A percentile compares a stretch with the other conserved stretches of the same genome.
phyloP scores from a whole-genome alignment of 1,139 yeast species.

The Sugiyamaella novakii region DNA sequence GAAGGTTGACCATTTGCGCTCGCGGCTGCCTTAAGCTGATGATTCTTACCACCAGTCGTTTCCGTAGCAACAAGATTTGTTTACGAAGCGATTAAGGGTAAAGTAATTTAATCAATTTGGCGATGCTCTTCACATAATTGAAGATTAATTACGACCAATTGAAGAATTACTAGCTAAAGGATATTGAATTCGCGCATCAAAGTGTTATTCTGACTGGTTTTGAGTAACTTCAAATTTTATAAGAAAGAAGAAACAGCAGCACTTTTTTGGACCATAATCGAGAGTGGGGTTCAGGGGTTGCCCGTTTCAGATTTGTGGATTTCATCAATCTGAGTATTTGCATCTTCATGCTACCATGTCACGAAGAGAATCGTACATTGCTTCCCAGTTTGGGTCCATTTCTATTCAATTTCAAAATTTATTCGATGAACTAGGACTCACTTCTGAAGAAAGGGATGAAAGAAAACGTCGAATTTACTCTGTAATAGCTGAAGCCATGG shows the following conservation, averaged over 20 bases:
- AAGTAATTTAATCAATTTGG: not conserved
- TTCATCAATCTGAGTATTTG: too few relatives aligned
- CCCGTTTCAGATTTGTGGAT: too few relatives aligned
- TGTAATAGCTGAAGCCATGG: constrained; percentile 40
- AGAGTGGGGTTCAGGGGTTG: too few relatives aligned
- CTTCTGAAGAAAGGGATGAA: constrained; percentile 33
- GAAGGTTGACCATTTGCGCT: too few relatives aligned
- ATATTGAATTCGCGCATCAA: too few relatives aligned
- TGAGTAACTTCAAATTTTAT: too few relatives aligned
- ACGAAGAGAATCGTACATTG: constrained; percentile 38
- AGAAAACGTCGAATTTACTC: constrained; percentile 39
- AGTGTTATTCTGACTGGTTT: too few relatives aligned
- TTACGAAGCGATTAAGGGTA: not conserved
- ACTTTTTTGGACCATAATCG: too few relatives aligned
- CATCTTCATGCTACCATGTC: too few relatives aligned
- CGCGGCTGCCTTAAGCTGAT: too few relatives aligned
- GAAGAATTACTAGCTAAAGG: too few relatives aligned
- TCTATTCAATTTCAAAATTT: constrained; percentile 36
- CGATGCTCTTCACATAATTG: not conserved
- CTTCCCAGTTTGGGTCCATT: constrained; percentile 38
- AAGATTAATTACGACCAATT: constrained; percentile 1
- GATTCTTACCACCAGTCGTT: not conserved
- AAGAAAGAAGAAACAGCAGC: too few relatives aligned
- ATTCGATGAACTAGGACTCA: constrained; percentile 42
- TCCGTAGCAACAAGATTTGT: constrained; percentile 1